These are phyloP conservation scores for Mortierella sp. DNA, from an alignment of 371 early-diverging fungal genomes.

Conservation along the genomic window DNA sequence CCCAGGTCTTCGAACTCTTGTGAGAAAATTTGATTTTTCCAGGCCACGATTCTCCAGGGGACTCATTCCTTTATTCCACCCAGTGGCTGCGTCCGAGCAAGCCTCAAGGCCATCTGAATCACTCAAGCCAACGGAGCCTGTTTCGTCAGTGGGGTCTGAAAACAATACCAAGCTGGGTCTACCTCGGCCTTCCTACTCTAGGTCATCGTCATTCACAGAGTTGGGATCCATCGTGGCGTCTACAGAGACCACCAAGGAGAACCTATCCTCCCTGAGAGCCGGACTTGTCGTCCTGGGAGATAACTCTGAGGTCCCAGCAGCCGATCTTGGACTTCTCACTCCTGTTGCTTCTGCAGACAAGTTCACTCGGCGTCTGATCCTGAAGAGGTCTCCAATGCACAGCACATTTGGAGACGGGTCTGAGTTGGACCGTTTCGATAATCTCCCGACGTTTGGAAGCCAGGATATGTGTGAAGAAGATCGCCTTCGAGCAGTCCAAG, in stretches of 20 bases:
- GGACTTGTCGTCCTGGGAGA: constrained; percentile 20
- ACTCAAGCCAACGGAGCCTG: not conserved
- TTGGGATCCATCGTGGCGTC: constrained; percentile 17
- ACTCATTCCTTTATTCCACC: constrained; percentile 22
- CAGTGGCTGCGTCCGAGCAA: not conserved
- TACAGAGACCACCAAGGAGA: constrained; percentile 26
- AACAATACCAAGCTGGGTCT: not conserved
- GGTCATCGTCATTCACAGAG: constrained; percentile 38
- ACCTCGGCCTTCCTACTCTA: constrained; percentile 15
- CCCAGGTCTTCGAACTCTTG: constrained; percentile 30
- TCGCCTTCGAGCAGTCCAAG: constrained; percentile 4
- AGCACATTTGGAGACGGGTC: constrained; percentile 46
- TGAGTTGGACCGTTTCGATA: constrained; percentile 45
- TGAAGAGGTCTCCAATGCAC: constrained; percentile 32
- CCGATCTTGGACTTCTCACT: constrained; percentile 9
- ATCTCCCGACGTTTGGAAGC: constrained; percentile 21
- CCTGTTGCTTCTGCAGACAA: constrained; percentile 13
- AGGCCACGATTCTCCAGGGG: constrained; percentile 25
- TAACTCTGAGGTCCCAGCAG: constrained; percentile 25
- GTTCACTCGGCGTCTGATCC: constrained; percentile 22
- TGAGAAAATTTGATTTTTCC: constrained; percentile 16
- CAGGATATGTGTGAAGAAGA: constrained; percentile 1
- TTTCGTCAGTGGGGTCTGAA: not conserved
- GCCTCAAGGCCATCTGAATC: not conserved
- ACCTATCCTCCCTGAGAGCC: constrained; percentile 21